Evolutionary conservation across 192 early-diverging fungal genomes (phyloP).

Genomic region (Oehlia diaphana): DNA sequence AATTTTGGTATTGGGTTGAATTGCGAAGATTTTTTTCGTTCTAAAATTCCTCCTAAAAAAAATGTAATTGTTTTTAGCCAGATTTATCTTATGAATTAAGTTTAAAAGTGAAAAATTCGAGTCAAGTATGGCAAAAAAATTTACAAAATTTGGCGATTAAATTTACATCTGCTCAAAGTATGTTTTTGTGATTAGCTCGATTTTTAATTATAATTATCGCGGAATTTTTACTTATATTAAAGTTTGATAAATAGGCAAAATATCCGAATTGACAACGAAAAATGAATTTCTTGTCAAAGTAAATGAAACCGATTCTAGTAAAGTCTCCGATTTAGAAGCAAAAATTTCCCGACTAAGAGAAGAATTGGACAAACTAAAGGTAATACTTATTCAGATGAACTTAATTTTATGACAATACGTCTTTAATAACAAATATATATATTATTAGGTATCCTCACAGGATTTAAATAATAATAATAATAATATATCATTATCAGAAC

Average conservation of each 20-base stretch:
- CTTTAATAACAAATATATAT: neutral
- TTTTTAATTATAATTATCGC: neutral
- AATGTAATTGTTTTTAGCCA: neutral
- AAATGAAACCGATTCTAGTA: neutral
- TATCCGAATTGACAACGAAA: constrained; percentile 19
- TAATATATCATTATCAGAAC: no score
- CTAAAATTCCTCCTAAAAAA: neutral
- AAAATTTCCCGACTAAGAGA: constrained; percentile 33
- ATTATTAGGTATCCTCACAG: neutral
- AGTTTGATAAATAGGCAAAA: neutral
- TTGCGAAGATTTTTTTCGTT: neutral
- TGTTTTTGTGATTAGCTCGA: neutral
- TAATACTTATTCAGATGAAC: neutral
- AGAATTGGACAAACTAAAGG: constrained; percentile 34
- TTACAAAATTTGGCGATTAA: constrained; percentile 21
- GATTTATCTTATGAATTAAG: constrained; percentile 1
- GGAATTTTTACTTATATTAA: constrained; percentile 6
- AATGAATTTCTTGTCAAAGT: constrained; percentile 26
- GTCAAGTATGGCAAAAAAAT: constrained; percentile 23
- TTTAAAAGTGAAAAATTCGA: constrained; percentile 19
- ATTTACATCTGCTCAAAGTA: constrained; percentile 32
- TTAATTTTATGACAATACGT: neutral
- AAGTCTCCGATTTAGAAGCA: constrained; percentile 14
- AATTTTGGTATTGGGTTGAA: neutral
- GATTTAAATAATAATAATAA: no score